Evolutionary conservation across 768 basidiomycete genomes (phyloP).

Genomic region (Russula sp.): DNA sequence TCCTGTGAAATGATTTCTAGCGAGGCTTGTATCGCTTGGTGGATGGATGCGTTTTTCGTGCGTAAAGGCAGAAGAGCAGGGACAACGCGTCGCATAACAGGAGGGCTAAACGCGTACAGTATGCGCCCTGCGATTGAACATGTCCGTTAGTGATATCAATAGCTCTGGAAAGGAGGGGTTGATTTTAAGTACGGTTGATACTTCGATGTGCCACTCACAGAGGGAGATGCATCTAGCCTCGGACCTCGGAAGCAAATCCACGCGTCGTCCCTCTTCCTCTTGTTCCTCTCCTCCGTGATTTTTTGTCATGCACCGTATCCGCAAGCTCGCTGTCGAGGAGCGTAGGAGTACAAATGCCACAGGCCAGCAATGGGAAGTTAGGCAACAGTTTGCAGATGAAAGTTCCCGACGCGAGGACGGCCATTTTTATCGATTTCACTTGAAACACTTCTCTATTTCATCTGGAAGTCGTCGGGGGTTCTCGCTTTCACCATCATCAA

Average conservation of each 20-base stretch:
- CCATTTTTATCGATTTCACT: not conserved
- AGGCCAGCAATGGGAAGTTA: not conserved
- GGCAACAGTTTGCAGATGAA: not conserved
- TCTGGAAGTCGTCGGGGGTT: not conserved
- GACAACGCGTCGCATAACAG: not conserved
- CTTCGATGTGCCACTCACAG: not conserved
- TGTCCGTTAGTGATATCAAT: not conserved
- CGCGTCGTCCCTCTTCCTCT: not conserved
- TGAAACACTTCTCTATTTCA: not conserved
- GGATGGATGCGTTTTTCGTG: not conserved
- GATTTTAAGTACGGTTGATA: not conserved
- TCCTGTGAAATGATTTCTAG: not conserved
- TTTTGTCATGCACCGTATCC: not conserved
- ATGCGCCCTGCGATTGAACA: not conserved
- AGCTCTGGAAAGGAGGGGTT: not conserved
- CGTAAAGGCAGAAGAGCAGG: not conserved
- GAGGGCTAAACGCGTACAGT: not conserved
- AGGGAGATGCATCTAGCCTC: constrained; percentile 4
- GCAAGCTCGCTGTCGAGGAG: not conserved
- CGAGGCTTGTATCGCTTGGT: not conserved
- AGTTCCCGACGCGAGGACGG: not conserved
- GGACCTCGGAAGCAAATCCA: constrained; percentile 17
- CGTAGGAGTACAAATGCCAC: not conserved
- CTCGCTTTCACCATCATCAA: not conserved
- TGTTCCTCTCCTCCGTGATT: not conserved